Evolutionary conservation across 179 eudicot genomes (phyloP), one percentile per base, ranked within the genome.

Genomic region (Carnegiea gigantea): DNA sequence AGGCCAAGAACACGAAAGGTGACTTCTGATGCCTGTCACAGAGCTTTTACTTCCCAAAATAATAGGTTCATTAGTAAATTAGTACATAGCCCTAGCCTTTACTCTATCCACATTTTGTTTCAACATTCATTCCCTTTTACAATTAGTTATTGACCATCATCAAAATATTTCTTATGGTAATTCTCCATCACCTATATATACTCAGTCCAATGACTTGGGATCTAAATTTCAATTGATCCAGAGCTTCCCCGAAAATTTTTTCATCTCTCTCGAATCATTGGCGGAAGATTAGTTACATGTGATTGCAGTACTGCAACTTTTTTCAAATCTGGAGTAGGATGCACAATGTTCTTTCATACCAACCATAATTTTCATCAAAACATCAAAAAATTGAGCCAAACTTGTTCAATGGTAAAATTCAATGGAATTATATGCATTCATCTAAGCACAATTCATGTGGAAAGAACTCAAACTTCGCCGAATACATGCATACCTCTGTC

Each of bases 401-500:
- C 49, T 15, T 36, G 13, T 33, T 60, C 7, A 9, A 60, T 20
- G 20, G 46, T 17, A 33, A 57, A 38, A 83, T 62, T 28, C 38
- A 43, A 17, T 15, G 65, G 2, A 36, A 67, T 53, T 33, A 3
- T 44, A 14, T 20, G 62, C 44, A 40, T 9, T 43, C 70, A 62
- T 44, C 46, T 3, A 72, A 44, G 49, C 38, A 44, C 40, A 48
- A 21, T 46, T 26, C 20, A 79, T 43, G 62, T 33, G 77, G 13
- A 49, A 80, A 26, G 43, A 46, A 51, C 49, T 30, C 64, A 46
- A 44, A 59, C 70, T 54, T 36, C 5, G 9, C 48, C 43, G 11
- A 21, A 33, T 62, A 21, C 6, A 44, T 64, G 21, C 72, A 77
- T 91, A 91, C 93, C 93, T 91, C 93, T 44, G 93, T 91, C 87